Evolutionary conservation across 2,329 filamentous ascomycete species (phyloP), one percentile per base, ranked within the genome.

Genomic region (Mycosphaerelloides madeirae): DNA sequence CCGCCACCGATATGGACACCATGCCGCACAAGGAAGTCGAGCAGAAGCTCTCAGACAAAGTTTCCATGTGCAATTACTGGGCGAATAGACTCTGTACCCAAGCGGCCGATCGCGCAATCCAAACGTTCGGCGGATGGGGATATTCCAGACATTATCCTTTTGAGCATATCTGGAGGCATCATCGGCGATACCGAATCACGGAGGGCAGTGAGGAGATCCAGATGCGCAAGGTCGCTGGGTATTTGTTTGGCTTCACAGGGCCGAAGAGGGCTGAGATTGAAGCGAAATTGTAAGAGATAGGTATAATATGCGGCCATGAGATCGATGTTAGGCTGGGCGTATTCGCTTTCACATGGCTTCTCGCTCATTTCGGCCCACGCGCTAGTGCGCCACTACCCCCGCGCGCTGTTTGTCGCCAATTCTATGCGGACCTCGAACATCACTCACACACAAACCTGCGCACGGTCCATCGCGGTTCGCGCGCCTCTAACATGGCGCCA

Each of bases 121-220:
- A 83, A 66, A 74, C 80, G 9, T 73, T 79, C 55, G 79, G 79
- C 6, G 78, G 77, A 0, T 75, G 77, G 55, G 78, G 78, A 1
- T 81, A 81, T 57, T 76, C 71, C 41, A 65, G 78, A 29, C 75
- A 80, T 48, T 71, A 73, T 49, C 77, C 77, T 1, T 83, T 83
- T 54, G 79, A 83, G 63, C 79, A 83, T 53, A 82, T 83, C 38
- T 82, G 80, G 74, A 69, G 79, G 39, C 79, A 83, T 64, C 80
- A 82, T 60, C 65, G 80, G 31, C 67, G 78, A 18, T 83, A 83
- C 55, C 65, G 79, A 29, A 83, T 83, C 50, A 83, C 79, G 0
- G 80, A 83, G 58, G 79, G 79, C 0, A 78, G 76, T 43, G 80
- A 83, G 59, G 79, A 83, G 66, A 80, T 83, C 40, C 79, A 83